Evolutionary conservation across 1,284 basidiomycete genomes (phyloP), one percentile per base, ranked within the genome.

Genomic region (Laetiporus sulphureus): DNA sequence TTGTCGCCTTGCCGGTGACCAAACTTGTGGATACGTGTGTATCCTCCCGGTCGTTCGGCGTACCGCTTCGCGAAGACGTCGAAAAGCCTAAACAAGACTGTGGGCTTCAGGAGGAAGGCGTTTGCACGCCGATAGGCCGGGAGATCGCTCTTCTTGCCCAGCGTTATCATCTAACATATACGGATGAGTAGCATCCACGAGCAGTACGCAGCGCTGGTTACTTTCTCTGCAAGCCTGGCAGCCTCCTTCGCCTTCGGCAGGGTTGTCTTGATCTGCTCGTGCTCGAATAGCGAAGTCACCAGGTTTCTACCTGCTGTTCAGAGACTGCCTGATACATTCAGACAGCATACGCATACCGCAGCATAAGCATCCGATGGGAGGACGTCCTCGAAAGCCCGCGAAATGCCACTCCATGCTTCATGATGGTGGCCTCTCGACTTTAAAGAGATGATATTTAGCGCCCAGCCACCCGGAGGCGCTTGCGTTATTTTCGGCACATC

Each of bases 261-360:
- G 0, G 96, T 99, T 4, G 96, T 99, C 61, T 88, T 87, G 62
- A 99, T 95, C 58, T 91, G 86, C 61, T 98, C 92, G 67, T 99
- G 93, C 60, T 97, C 81, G 47, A 99, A 77, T 36, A 99, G 75
- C 12, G 93, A 94, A 15, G 92, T 90, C 53, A 99, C 95, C 41
- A 99, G 69, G 64, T 98, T 98, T 52, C 94, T 93, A 57, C 15
- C 12, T 11, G 15, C 21, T 21, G 22, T 36, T 45, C 15, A 44
- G 35, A 13, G 20, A 2, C 16, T 8, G 22, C 5, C 18, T 8
- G n/a, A 2, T 22, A 7, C n/a, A 23, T 15, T 7, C 11, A 5
- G 15, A n/a, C 21, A 29, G 1, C 38, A 20, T 3, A 4, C 6
- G 44, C 68, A 31, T 54, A 92, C 90, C 91, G 73, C 44, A 94